Evolutionary conservation across 2,329 filamentous ascomycete species (phyloP).

Genomic region (Penicillium sp.): DNA sequence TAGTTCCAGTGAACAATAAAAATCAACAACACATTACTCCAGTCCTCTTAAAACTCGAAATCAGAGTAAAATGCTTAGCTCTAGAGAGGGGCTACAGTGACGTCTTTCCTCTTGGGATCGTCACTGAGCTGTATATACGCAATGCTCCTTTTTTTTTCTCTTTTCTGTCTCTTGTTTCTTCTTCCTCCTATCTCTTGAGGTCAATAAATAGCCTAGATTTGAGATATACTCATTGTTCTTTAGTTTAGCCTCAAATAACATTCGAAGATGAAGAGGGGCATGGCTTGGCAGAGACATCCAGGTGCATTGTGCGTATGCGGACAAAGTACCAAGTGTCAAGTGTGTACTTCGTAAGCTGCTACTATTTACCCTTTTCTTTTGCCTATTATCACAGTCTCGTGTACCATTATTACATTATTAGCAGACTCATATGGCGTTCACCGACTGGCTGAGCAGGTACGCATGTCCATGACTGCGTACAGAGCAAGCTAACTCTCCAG

Average conservation of each 20-base stretch:
- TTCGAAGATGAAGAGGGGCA: slow-evolving; percentile 21
- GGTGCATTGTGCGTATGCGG: neutral
- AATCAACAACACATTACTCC: neutral
- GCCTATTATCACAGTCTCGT: neutral
- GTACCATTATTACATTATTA: too few species aligned
- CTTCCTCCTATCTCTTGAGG: too few species aligned
- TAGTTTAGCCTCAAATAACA: neutral
- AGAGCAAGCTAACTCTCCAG: too few species aligned
- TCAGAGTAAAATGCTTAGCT: slow-evolving; percentile 8
- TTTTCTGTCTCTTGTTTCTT: neutral
- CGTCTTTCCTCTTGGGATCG: slow-evolving; percentile 8
- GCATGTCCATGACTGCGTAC: too few species aligned
- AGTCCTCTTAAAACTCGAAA: neutral
- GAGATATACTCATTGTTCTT: neutral
- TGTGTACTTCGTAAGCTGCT: neutral
- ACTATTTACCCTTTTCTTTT: neutral
- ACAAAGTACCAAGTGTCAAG: neutral
- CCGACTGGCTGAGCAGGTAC: neutral
- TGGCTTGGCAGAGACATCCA: slow-evolving; percentile 23
- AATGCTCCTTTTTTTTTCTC: neutral
- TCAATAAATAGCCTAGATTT: neutral
- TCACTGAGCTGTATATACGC: neutral
- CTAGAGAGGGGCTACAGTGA: slow-evolving; percentile 10
- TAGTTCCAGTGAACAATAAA: neutral
- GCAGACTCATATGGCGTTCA: neutral